Percentiles rank a stretch among this genome's conserved stretches.
phyloP scores from a whole-genome alignment of 768 basidiomycete species.

The Symmetrospora coprosmae region DNA sequence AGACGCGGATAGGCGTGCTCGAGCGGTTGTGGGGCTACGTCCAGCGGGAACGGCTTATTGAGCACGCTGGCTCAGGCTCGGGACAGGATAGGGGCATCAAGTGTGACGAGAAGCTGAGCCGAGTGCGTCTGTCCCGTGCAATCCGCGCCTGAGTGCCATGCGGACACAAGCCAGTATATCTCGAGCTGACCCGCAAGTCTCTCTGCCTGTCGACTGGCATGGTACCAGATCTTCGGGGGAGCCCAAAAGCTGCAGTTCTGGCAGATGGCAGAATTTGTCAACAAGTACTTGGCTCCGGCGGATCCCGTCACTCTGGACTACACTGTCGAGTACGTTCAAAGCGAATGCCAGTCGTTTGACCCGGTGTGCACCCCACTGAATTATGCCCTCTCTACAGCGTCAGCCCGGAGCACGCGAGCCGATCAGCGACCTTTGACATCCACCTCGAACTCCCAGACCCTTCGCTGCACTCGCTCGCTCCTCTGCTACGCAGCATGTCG shows the following conservation, averaged over 20 bases:
- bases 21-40: slow-evolving; percentile 9
- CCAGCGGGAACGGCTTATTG: slow-evolving; percentile 1
- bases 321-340: slow-evolving; percentile 13
- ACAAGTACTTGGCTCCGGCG: background rate
- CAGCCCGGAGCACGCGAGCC: background rate
- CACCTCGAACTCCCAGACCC: slow-evolving; percentile 15
- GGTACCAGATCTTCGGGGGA: slow-evolving; percentile 14
- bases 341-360: background rate
- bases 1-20: slow-evolving; percentile 6
- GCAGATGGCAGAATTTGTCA: slow-evolving; percentile 6
- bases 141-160: too few relatives aligned
- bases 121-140: background rate
- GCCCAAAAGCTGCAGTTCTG: slow-evolving; percentile 13
- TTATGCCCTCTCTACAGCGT: background rate
- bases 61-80: background rate
- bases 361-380: too few relatives aligned
- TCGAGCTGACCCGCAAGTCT: too few relatives aligned
- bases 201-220: too few relatives aligned
- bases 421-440: background rate
- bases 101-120: background rate
- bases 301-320: slow-evolving; percentile 11
- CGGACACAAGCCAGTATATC: too few relatives aligned
- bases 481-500: too few relatives aligned
- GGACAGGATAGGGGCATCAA: slow-evolving; percentile 12
- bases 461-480: background rate